Conservation (phyloP, 306 rosid species). For the Dalbergia cultrata region DNA sequence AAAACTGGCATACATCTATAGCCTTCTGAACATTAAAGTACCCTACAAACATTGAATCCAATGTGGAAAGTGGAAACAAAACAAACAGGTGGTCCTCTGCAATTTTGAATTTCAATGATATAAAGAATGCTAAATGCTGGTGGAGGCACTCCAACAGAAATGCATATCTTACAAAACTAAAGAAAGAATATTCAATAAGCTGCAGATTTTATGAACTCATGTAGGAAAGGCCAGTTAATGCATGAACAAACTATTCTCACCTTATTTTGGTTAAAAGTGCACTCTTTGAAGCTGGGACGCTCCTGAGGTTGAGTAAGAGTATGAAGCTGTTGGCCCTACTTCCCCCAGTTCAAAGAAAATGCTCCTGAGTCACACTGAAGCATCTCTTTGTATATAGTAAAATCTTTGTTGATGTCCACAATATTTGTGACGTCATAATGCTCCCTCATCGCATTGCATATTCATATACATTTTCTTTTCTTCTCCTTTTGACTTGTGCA, state of each 20-base stretch:
- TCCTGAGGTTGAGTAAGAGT: slow-evolving; percentile 23
- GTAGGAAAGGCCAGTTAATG: slow-evolving; percentile 27
- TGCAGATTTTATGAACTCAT: neutral
- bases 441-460: slow-evolving; percentile 35
- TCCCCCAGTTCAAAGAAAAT: slow-evolving; percentile 32
- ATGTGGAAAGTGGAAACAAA: no score
- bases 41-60: neutral
- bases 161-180: slow-evolving; percentile 4
- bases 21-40: neutral
- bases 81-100: neutral
- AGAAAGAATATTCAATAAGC: slow-evolving; percentile 9
- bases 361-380: slow-evolving; percentile 20
- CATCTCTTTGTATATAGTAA: slow-evolving; percentile 5
- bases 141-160: neutral
- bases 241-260: slow-evolving; percentile 36
- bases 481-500: slow-evolving; percentile 52
- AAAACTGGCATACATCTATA: no score
- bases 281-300: slow-evolving; percentile 33
- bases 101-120: slow-evolving; percentile 1
- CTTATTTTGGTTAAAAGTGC: slow-evolving; percentile 41
- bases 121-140: slow-evolving; percentile 12
- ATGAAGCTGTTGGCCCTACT: neutral
- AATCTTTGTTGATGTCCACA: slow-evolving; percentile 54
- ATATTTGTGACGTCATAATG: slow-evolving; percentile 43
- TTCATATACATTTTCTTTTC: slow-evolving; percentile 13